Base-by-base conservation (phyloP, 1,284 basidiomycete species). In the Boletellus deceptivus region DNA sequence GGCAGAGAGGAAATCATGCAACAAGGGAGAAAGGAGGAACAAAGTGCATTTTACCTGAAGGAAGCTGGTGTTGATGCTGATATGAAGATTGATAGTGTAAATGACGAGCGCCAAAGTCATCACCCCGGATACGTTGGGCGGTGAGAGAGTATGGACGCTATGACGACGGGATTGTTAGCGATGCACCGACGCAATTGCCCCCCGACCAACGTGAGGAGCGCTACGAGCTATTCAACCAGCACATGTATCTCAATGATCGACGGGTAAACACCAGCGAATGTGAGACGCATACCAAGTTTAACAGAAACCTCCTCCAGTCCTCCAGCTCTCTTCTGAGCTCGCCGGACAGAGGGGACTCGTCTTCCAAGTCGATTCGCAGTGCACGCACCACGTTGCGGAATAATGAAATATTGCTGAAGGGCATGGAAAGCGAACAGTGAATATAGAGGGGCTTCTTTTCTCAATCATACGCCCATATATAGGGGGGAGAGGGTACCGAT, bases 31-130 rank as follows among this genome's bases (percentile, higher is more conserved):
- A 20, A 16, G 16, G 8, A 4, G 4, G 35, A 9, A 20, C 27
- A 49, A 18, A 48, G 18, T 9, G 7, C 6, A 35, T 35, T 53
- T 55, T 48, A 63, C 68, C 13, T 35, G 57, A 22, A 68, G 50
- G 33, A 61, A 55, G 10, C 46, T 49, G 16, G 36, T 35, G 20
- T 56, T 55, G 43, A 55, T 40, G 14, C 42, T 49, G 35, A 63
- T 43, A 25, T 69, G 61, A 46, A 67, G 59, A 24, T 55, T 69
- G 38, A 70, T 56, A 2, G 65, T 67, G 33, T 70, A 68, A 7
- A 67, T 45, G 22, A 67, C 36, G n/a, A 70, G 62, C 8, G 55
- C 58, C 27, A 67, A 51, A 13, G 65, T 67, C 31, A 50, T 42
- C n/a, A 56, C 52, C 36, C 36, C 54, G 11, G 70, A 41, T 16